These are phyloP conservation scores for Millerozyma miso DNA, from an alignment of 805 yeast genomes.

Conservation along the genomic window DNA sequence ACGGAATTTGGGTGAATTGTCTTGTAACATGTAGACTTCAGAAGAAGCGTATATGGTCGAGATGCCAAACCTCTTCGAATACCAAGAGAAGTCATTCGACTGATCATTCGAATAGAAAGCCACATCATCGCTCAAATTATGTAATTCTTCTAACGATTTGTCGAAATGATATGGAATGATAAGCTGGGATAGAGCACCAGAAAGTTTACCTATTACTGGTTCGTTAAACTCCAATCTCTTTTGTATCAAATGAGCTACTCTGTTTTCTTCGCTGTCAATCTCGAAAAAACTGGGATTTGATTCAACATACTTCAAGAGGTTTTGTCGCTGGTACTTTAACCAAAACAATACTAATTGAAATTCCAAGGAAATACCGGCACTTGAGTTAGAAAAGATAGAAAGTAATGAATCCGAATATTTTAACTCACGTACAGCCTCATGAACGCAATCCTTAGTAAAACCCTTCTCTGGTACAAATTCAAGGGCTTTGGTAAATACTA, in stretches of 20 bases:
- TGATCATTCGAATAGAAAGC: conserved; percentile 74
- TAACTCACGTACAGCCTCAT: conserved; percentile 43
- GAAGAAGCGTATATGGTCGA: conserved; percentile 67
- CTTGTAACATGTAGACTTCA: conserved; percentile 79
- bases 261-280: conserved; percentile 35
- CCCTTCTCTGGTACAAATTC: conserved; percentile 50
- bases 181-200: conserved; percentile 56
- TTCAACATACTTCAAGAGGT: conserved; percentile 26
- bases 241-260: conserved; percentile 41
- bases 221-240: conserved; percentile 50
- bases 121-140: conserved; percentile 76
- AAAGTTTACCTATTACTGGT: conserved; percentile 41
- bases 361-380: conserved; percentile 46
- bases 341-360: conserved; percentile 52
- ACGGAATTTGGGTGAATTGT: conserved; percentile 49
- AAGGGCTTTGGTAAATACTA: conserved; percentile 35
- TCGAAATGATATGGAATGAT: conserved; percentile 60
- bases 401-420: conserved; percentile 51
- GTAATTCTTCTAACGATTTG: conserved; percentile 61
- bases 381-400: conserved; percentile 33
- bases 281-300: conserved; percentile 25
- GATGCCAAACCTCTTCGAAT: conserved; percentile 73
- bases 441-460: conserved; percentile 45
- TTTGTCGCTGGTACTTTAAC: conserved; percentile 42
- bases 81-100: conserved; percentile 87